These are phyloP conservation scores for Hemerocallis citrina DNA, from an alignment of 106 monocot species.

Conservation along the genomic window DNA sequence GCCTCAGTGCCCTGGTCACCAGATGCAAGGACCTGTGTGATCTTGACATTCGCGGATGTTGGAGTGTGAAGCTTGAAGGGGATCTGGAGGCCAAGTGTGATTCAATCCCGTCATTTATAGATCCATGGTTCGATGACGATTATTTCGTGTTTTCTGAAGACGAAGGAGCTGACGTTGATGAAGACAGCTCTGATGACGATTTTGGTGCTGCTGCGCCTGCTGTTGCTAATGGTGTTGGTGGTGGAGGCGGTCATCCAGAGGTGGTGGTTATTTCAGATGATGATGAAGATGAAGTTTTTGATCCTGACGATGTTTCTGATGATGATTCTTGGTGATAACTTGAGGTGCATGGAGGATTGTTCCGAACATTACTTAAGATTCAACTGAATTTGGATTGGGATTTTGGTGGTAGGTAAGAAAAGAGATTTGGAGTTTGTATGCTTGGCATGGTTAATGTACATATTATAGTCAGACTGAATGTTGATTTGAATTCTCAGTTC, in stretches of 20 bases:
- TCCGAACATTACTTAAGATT: too few relatives aligned
- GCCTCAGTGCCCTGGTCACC: conserved; percentile 31
- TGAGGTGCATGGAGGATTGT: too few relatives aligned
- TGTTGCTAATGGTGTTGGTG: not conserved
- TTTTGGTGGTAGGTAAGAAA: too few relatives aligned
- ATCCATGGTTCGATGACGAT: conserved; percentile 14
- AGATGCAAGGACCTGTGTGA: conserved; percentile 18
- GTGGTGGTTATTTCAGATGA: conserved; percentile 6
- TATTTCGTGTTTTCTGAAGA: not conserved
- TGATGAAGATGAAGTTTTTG: not conserved
- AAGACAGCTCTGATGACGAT: not conserved
- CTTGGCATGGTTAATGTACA: too few relatives aligned
- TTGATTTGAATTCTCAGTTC: too few relatives aligned
- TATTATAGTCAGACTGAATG: too few relatives aligned
- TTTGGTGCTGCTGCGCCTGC: not conserved
- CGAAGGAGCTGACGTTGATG: not conserved
- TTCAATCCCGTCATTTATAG: conserved; percentile 18
- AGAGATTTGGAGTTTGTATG: too few relatives aligned
- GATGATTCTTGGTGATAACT: too few relatives aligned
- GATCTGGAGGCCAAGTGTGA: conserved; percentile 28
- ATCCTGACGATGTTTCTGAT: not conserved
- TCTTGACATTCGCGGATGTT: conserved; percentile 61
- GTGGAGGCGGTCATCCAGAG: not conserved
- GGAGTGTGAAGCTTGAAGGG: conserved; percentile 35
- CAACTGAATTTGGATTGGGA: too few relatives aligned